A percentile compares a stretch with the other conserved stretches of the same genome.
Evolutionary conservation across 2,329 filamentous ascomycete genomes (phyloP).

Genomic region (Apiospora pterosperma): DNA sequence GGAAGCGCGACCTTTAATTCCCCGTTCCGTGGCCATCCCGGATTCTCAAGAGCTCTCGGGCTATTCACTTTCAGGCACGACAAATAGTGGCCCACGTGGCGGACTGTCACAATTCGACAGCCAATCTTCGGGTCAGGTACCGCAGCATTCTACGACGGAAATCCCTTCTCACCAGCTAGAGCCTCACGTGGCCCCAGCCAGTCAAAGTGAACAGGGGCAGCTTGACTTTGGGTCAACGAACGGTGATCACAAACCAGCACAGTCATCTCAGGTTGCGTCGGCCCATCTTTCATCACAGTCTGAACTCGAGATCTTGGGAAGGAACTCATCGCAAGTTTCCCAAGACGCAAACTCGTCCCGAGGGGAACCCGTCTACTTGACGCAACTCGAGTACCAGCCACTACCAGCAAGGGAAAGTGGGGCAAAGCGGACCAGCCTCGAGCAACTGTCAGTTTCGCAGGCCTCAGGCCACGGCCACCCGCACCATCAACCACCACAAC

Average conservation of each 20-base stretch:
- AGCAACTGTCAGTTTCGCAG: background rate
- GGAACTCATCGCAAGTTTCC: background rate
- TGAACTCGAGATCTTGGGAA: background rate
- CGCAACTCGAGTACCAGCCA: background rate
- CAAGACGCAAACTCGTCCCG: background rate
- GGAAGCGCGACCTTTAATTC: background rate
- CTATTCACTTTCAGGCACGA: slow-evolving; percentile 16
- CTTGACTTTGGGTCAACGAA: slow-evolving; percentile 8
- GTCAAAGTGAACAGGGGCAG: background rate
- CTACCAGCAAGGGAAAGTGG: background rate
- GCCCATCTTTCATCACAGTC: background rate
- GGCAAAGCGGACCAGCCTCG: slow-evolving; percentile 1
- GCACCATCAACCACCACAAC: background rate
- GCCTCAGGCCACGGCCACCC: background rate
- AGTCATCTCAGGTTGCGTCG: background rate
- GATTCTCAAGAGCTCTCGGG: slow-evolving; percentile 27
- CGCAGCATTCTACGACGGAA: slow-evolving; percentile 11
- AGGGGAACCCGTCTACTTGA: background rate
- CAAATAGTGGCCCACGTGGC: slow-evolving; percentile 11
- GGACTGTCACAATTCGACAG: slow-evolving; percentile 6
- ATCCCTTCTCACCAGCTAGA: slow-evolving; percentile 29
- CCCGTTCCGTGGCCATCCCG: slow-evolving; percentile 16
- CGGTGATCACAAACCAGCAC: background rate
- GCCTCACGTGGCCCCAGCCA: background rate
- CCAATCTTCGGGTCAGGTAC: slow-evolving; percentile 8